These are phyloP conservation scores for Niebla homalea DNA, from an alignment of 495 filamentous ascomycete genomes.

Conservation along the genomic window DNA sequence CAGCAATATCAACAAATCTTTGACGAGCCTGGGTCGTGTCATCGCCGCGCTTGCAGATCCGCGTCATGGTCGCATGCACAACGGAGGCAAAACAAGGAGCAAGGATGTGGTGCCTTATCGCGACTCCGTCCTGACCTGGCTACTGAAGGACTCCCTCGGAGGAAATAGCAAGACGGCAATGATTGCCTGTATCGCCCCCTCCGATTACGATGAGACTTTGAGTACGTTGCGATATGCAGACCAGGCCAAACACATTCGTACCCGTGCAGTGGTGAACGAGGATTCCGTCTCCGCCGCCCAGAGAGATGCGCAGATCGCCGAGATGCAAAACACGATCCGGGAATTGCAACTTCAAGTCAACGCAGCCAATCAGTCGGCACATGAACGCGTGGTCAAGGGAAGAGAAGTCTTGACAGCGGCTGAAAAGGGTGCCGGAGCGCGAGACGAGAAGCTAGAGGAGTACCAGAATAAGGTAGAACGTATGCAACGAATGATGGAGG, in stretches of 20 bases:
- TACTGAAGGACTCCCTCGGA: slow-evolving; percentile 86
- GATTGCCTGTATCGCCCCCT: slow-evolving; percentile 93
- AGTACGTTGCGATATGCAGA: slow-evolving; percentile 94
- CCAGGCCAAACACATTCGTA: slow-evolving; percentile 94
- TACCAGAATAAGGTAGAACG: slow-evolving; percentile 75
- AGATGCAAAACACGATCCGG: slow-evolving; percentile 89
- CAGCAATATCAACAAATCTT: slow-evolving; percentile 95
- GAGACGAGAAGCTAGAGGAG: slow-evolving; percentile 70
- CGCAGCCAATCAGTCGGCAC: slow-evolving; percentile 18
- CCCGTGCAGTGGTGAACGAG: slow-evolving; percentile 91
- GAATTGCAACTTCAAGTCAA: slow-evolving; percentile 63
- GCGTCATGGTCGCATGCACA: slow-evolving; percentile 36
- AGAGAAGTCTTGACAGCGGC: slow-evolving; percentile 20
- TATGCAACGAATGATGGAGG: slow-evolving; percentile 91
- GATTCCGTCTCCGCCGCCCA: slow-evolving; percentile 76
- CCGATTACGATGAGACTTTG: slow-evolving; percentile 94
- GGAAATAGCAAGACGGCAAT: slow-evolving; percentile 97
- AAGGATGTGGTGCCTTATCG: slow-evolving; percentile 82
- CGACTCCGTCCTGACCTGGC: slow-evolving; percentile 94
- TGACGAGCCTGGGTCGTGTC: slow-evolving; percentile 88
- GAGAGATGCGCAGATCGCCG: slow-evolving; percentile 81
- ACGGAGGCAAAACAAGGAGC: slow-evolving; percentile 33
- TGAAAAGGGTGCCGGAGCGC: slow-evolving; percentile 35
- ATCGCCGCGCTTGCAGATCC: slow-evolving; percentile 94
- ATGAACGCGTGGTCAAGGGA: slow-evolving; percentile 17